Evolutionary conservation across 495 filamentous ascomycete genomes (phyloP).

Genomic region (Aspergillus hancockii): DNA sequence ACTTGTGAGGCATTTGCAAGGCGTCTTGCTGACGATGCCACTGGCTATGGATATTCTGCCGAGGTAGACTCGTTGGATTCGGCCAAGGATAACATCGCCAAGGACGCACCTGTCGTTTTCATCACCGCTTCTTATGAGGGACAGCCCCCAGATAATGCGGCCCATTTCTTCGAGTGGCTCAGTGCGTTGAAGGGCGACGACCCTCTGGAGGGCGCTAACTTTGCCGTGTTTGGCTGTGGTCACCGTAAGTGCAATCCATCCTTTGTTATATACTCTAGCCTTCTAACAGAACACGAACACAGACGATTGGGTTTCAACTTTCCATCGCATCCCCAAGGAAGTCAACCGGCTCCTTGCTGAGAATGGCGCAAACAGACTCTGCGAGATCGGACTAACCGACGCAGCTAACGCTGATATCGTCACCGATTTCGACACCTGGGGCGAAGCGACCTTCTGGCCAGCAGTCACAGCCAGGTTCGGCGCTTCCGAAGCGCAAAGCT

Average conservation of each 20-base stretch:
- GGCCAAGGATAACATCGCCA: constrained; percentile 7
- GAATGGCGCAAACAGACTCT: constrained; percentile 56
- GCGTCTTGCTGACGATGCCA: constrained; percentile 3
- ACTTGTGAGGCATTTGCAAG: constrained; percentile 13
- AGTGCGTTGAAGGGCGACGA: constrained; percentile 2
- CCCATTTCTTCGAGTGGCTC: constrained; percentile 17
- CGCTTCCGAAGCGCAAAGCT: constrained; percentile 29
- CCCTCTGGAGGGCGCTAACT: constrained; percentile 4
- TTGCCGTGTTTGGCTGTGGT: constrained; percentile 28
- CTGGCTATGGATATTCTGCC: constrained; percentile 5
- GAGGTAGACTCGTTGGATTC: constrained; percentile 9
- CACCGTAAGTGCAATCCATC: constrained; percentile 29
- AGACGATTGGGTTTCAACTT: constrained; percentile 68
- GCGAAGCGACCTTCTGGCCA: constrained; percentile 65
- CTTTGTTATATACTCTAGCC: constrained; percentile 3
- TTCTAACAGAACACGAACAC: not conserved
- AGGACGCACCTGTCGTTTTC: constrained; percentile 9
- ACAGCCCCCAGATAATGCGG: constrained; percentile 19
- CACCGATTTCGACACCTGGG: constrained; percentile 71
- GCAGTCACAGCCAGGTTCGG: constrained; percentile 52
- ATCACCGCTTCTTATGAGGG: constrained; percentile 20
- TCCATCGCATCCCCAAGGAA: constrained; percentile 68
- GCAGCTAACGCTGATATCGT: constrained; percentile 67
- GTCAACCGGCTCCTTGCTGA: constrained; percentile 54
- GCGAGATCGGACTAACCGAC: constrained; percentile 59